Conservation (phyloP, 1,139 yeast genomes). For the Saccharomycopsis hybrid region DNA sequence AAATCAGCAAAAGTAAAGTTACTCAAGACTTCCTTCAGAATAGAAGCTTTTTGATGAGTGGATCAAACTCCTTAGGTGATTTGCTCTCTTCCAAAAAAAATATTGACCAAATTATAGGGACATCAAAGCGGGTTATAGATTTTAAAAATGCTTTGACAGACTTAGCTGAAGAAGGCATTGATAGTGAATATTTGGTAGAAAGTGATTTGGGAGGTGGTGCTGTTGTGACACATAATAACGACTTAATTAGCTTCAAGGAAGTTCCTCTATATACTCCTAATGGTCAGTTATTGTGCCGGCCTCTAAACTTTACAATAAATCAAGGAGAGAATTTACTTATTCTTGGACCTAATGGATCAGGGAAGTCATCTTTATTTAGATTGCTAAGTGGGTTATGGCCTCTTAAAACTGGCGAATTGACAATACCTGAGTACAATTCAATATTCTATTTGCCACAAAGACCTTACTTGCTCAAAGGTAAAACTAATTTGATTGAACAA, state of each 20-base stretch:
- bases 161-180: too few species aligned
- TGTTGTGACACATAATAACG: constrained; percentile 41
- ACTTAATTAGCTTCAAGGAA: constrained; percentile 60
- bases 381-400: constrained; percentile 95
- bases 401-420: constrained; percentile 52
- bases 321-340: constrained; percentile 83
- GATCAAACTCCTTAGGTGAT: constrained; percentile 85
- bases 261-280: constrained; percentile 84
- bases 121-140: constrained; percentile 67
- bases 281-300: constrained; percentile 63
- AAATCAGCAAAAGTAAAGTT: constrained; percentile 27
- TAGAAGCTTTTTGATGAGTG: constrained; percentile 74
- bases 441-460: constrained; percentile 90
- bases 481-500: constrained; percentile 74
- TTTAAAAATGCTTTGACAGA: constrained; percentile 60
- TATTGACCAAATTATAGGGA: constrained; percentile 79
- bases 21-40: constrained; percentile 49
- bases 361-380: constrained; percentile 86
- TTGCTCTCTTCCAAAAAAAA: constrained; percentile 81
- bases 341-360: constrained; percentile 95
- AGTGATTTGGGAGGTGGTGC: constrained; percentile 23
- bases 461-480: constrained; percentile 73
- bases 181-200: constrained; percentile 19
- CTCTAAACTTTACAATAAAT: constrained; percentile 62
- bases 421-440: constrained; percentile 60